Evolutionary conservation across 805 yeast genomes (phyloP), one percentile per base, ranked within the genome.

Genomic region (Debaryomyces hansenii): DNA sequence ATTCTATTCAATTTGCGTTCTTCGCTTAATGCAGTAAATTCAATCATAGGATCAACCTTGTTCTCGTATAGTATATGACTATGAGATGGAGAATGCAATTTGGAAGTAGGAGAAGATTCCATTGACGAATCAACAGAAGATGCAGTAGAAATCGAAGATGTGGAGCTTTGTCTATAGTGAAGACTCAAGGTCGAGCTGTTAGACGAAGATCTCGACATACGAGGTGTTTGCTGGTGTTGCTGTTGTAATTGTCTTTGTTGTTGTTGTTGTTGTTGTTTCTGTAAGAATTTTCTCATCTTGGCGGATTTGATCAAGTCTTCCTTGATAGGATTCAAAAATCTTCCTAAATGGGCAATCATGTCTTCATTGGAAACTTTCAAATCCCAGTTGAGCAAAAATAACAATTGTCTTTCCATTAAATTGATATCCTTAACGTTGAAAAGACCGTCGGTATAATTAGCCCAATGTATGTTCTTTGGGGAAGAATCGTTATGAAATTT

Each of bases 401-500:
- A 70, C 48, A 87, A 69, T 64, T 87, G 92, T 60, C 89, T 79
- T 66, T 87, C 95, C 90, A 87, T 87, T 50, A 85, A 70, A 63
- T 85, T 86, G 53, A 87, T 81, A 62, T 87, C 95, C 51, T 82
- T 82, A 45, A 76, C 66, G 40, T 74, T 69, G 66, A 87, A 85
- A 36, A 87, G 71, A 2, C 88, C 90, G 57, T 86, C 90, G 5
- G 92, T 84, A 65, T 84, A 84, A 55, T 77, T 79, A 35, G 89
- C 83, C 95, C 95, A 87, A 64, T 86, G 90, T 53, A 74, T 73
- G 66, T 87, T 87, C 59, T 84, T 82, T 50, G 92, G 90, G 10
- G 88, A 82, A 5, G 86, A 80, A 61, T 87, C 95, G 65, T 87
- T 86, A 71, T 84, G 86, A 66, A 74, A 82, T 63, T 87, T 87